Conservation (phyloP, 2,329 filamentous ascomycete genomes). For the Oidium heveae region DNA sequence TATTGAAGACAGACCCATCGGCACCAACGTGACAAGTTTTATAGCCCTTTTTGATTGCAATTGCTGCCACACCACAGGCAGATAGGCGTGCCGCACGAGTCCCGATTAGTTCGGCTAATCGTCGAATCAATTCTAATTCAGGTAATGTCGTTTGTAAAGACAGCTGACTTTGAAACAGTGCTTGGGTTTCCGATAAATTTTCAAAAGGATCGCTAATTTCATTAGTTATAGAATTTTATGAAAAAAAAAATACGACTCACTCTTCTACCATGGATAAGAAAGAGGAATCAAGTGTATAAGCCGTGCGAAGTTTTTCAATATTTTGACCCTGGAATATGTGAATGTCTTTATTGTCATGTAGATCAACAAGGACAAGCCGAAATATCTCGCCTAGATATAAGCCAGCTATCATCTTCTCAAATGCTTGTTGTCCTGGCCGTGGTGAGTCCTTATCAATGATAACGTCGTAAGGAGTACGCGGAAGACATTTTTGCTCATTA, state of each 20-base stretch:
- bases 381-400: constrained; percentile 89
- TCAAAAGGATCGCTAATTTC: constrained; percentile 52
- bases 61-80: constrained; percentile 82
- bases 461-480: constrained; percentile 62
- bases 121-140: constrained; percentile 73
- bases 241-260: not conserved
- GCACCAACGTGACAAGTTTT: constrained; percentile 78
- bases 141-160: constrained; percentile 42
- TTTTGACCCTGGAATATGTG: constrained; percentile 70
- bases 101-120: constrained; percentile 78
- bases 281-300: constrained; percentile 76
- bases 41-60: constrained; percentile 89
- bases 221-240: not conserved
- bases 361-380: constrained; percentile 61
- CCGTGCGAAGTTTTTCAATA: constrained; percentile 52
- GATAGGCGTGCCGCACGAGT: constrained; percentile 83
- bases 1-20: constrained; percentile 95
- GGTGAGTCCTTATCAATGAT: constrained; percentile 80
- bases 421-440: constrained; percentile 77
- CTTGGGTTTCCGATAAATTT: constrained; percentile 72
- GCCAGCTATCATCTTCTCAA: constrained; percentile 95
- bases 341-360: constrained; percentile 52
- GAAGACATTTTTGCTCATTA: constrained; percentile 73
- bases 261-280: constrained; percentile 87
- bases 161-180: constrained; percentile 57